Conservation (phyloP, 257 asterid genomes). For the Scutellaria galericulata region DNA sequence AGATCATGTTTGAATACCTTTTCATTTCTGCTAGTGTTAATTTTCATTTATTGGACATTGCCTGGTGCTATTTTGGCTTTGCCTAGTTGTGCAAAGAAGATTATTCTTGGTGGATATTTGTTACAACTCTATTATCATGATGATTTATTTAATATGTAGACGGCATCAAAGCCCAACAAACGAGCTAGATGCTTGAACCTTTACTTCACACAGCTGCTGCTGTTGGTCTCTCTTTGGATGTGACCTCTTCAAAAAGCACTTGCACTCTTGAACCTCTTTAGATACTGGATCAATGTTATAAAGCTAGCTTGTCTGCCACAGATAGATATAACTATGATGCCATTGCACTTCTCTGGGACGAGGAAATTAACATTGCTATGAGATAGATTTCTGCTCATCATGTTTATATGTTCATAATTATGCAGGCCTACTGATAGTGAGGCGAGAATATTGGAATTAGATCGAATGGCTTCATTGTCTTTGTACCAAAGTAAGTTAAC, state of each 20-base stretch:
- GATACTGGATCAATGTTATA: conserved; percentile 12
- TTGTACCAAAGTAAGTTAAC: conserved; percentile 80
- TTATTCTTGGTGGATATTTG: conserved; percentile 8
- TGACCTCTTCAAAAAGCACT: conserved; percentile 88
- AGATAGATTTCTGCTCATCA: conserved; percentile 22
- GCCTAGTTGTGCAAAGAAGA: conserved; percentile 17
- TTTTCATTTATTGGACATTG: no score
- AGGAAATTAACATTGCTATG: neutral
- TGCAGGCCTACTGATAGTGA: conserved; percentile 97
- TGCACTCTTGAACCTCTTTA: conserved; percentile 47
- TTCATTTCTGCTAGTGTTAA: no score
- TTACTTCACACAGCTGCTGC: no score
- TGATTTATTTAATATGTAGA: conserved; percentile 51
- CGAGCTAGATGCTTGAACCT: conserved; percentile 96
- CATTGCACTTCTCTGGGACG: conserved; percentile 4
- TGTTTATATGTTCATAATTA: conserved; percentile 21
- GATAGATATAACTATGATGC: conserved; percentile 1
- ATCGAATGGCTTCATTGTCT: conserved; percentile 91
- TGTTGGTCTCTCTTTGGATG: conserved; percentile 85
- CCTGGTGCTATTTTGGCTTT: no score
- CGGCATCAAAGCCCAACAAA: conserved; percentile 98
- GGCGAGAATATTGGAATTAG: conserved; percentile 89
- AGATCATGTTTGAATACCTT: conserved; percentile 1
- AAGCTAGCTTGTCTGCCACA: conserved; percentile 10
- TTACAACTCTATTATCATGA: conserved; percentile 25